Base-by-base conservation (phyloP, 805 yeast species). In the Torulaspora microellipsoides region DNA sequence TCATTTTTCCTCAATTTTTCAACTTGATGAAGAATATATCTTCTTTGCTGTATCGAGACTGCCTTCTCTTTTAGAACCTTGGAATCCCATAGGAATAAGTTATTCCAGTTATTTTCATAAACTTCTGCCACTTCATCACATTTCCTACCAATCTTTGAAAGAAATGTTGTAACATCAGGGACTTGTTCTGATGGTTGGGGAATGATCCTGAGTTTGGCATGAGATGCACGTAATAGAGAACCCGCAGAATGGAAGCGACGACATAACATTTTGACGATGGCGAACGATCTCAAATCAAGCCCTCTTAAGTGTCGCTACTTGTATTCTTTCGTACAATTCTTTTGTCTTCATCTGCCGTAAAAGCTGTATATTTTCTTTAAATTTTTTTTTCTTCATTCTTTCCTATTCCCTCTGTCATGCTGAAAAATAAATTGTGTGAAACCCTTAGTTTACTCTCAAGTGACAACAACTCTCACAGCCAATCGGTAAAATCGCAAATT, bases 81-180 rank as follows among this genome's bases (percentile, higher is more conserved):
- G 3, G 87, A 73, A 15, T 73, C 58, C 48, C 81, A 71, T 25
- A 62, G 63, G 67, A 87, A 81, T 45, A 91, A 75, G 51, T 77
- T 73, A 9, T 78, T 72, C 90, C 90, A 84, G 31, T 68, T 66
- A 53, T 84, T 75, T 52, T 72, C 74, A 52, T 81, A 93, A 51
- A 88, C 83, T 34, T 83, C 95, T 4, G 71, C 67, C 54, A 81
- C 81, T 59, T 89, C 95, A 17, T 67, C 54, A 50, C 81, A 70
- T 47, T 78, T 76, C 51, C 96, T 80, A 2, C 98, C 98, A 44
- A 91, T 88, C 54, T 74, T 76, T n/a, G 62, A 67, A 42, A 91
- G 72, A 58, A 91, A 91, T 0, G 89, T 69, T 46, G 75, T 69
- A 32, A 85, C 87, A 59, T 86, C 93, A 10, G 90, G 82, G 9